A percentile compares a stretch with the other conserved stretches of the same genome.
Evolutionary conservation across 2,329 filamentous ascomycete genomes (phyloP).

Genomic region (Stachybotrys chlorohalonatus): DNA sequence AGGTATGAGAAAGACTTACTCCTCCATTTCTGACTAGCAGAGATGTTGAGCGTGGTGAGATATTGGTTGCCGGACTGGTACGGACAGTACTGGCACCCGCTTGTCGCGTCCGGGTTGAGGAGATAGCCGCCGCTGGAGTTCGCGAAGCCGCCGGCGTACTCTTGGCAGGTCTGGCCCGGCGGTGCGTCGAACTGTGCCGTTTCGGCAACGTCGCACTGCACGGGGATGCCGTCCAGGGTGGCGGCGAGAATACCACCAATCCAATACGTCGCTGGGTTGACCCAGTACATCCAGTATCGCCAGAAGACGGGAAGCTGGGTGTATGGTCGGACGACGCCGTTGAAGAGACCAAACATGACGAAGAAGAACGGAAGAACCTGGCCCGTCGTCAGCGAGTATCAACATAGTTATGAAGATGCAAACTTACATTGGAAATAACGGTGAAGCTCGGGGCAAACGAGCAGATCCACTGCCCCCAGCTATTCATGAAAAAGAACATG

Average conservation of each 20-base stretch:
- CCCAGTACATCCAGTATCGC: conserved; percentile 62
- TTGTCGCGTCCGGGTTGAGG: conserved; percentile 47
- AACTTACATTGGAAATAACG: conserved; percentile 47
- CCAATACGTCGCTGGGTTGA: conserved; percentile 64
- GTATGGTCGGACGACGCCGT: conserved; percentile 67
- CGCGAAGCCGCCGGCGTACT: conserved; percentile 56
- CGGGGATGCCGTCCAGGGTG: conserved; percentile 41
- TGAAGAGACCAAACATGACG: conserved; percentile 68
- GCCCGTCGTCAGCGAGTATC: neutral
- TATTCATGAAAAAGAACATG: conserved; percentile 65
- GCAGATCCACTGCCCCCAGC: conserved; percentile 75
- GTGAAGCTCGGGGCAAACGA: conserved; percentile 65
- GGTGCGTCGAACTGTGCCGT: conserved; percentile 48
- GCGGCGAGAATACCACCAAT: conserved; percentile 60
- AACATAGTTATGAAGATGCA: neutral
- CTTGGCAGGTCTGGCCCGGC: conserved; percentile 50
- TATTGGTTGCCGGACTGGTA: conserved; percentile 52
- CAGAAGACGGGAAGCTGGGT: conserved; percentile 57
- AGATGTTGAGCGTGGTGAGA: conserved; percentile 44
- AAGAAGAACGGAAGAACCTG: conserved; percentile 69
- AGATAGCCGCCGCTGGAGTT: conserved; percentile 48
- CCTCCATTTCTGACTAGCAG: conserved; percentile 55
- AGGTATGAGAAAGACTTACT: conserved; percentile 21
- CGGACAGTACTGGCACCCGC: conserved; percentile 61
- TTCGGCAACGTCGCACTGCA: conserved; percentile 36